Evolutionary conservation across 2,329 filamentous ascomycete genomes (phyloP), one percentile per base, ranked within the genome.

Genomic region (Colletotrichum sp.): DNA sequence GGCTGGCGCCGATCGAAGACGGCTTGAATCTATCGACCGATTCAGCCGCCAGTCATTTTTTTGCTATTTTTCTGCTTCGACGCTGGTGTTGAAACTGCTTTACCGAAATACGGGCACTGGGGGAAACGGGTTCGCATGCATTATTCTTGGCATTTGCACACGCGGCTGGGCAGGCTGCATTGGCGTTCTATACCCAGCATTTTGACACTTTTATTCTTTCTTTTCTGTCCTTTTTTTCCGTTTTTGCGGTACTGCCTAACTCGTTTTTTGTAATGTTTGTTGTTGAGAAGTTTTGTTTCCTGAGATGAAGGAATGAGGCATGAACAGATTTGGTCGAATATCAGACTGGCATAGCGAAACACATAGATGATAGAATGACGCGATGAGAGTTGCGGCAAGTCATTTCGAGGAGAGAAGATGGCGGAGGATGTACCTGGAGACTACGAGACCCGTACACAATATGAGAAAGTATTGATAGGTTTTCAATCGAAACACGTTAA

Each of bases 121-220:
- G 32, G 19, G 22, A 19, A 12, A n/a, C 25, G 59, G 34, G 19
- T 49, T n/a, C 13, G 67, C 30, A 61, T 63, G 61, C 34, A 44
- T 62, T 16, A 19, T 61, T 44, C 22, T 25, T 15, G 65, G 66
- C 75, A 77, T 75, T 69, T 73, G 70, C 72, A 75, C 70, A 73
- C 71, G 73, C 73, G 73, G 73, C 64, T 64, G 36, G 70, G 39
- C 30, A 76, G 27, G 63, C 63, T 64, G 69, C 71, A 75, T 30
- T 70, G 75, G 75, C 61, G 75, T 77, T 77, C 27, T 77, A 77
- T 77, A 77, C 75, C 75, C 75, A 77, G 75, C 71, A 75, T 75
- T 69, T 36, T 67, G 75, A 61, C 75, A 61, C 32, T 57, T 59
- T 22, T 6, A 3, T 25, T 25, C 12, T 3, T 29, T 49, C 8